A percentile compares a stretch with the other conserved stretches of the same genome.
Conservation (phyloP, 345 rosid genomes). For the Noccaea bulbosa region DNA sequence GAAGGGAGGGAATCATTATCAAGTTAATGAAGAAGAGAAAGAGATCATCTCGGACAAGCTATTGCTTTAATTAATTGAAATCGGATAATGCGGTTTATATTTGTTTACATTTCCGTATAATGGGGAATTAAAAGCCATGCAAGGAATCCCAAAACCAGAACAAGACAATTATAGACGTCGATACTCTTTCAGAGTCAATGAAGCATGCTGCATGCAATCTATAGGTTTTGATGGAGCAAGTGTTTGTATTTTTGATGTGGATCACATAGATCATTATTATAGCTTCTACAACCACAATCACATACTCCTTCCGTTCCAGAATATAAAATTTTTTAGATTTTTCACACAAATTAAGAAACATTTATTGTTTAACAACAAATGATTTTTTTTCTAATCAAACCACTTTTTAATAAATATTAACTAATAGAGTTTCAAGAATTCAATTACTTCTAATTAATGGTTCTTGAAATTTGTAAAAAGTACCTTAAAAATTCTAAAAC, state of each 20-base stretch:
- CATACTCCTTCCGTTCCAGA: too few relatives aligned
- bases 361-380: too few relatives aligned
- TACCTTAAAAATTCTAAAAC: too few relatives aligned
- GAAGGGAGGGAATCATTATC: constrained; percentile 28
- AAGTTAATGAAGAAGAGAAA: constrained; percentile 22
- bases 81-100: constrained; percentile 17
- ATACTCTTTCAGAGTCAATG: constrained; percentile 10
- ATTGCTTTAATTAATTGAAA: constrained; percentile 29
- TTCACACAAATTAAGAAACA: too few relatives aligned
- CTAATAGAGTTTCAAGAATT: too few relatives aligned
- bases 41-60: neutral
- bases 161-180: constrained; percentile 23
- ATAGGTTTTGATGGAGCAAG: constrained; percentile 6
- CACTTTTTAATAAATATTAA: too few relatives aligned
- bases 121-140: constrained; percentile 25
- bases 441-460: too few relatives aligned
- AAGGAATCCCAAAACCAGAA: constrained; percentile 23
- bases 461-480: too few relatives aligned
- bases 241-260: constrained; percentile 5
- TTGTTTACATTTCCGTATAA: constrained; percentile 13
- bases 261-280: neutral
- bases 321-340: too few relatives aligned
- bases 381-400: too few relatives aligned
- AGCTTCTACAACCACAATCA: neutral
- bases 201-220: constrained; percentile 1